Percentiles rank a stretch among this genome's conserved stretches.
Evolutionary conservation across 2,329 filamentous ascomycete genomes (phyloP).

Genomic region (Lachnellula occidentalis): DNA sequence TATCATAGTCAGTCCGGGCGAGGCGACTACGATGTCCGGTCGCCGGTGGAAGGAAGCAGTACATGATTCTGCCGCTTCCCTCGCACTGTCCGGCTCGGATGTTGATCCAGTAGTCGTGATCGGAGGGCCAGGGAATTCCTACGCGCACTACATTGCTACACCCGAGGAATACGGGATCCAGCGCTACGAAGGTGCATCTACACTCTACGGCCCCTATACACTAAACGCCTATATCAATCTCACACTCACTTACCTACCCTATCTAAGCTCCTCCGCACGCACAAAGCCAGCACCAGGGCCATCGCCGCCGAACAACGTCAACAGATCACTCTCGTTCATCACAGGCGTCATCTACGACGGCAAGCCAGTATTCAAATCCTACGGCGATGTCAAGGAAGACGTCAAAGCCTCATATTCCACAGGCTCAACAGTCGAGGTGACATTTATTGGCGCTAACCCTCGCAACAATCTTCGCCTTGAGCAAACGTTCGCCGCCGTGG

Average conservation of each 20-base stretch:
- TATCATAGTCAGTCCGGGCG: conserved; percentile 78
- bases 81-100: conserved; percentile 27
- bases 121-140: conserved; percentile 85
- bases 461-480: conserved; percentile 80
- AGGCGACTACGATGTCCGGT: conserved; percentile 89
- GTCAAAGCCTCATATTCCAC: conserved; percentile 48
- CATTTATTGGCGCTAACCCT: conserved; percentile 83
- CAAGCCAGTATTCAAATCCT: conserved; percentile 58
- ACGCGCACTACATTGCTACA: conserved; percentile 72
- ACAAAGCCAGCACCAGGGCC: conserved; percentile 46
- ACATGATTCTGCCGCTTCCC: conserved; percentile 43
- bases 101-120: conserved; percentile 70
- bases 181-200: conserved; percentile 92
- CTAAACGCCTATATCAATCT: conserved; percentile 84
- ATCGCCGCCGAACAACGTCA: conserved; percentile 73
- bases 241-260: conserved; percentile 65
- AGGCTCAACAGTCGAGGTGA: conserved; percentile 58
- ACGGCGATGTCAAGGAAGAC: conserved; percentile 61
- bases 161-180: conserved; percentile 78
- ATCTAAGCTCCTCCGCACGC: conserved; percentile 49
- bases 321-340: conserved; percentile 74
- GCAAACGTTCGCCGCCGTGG: conserved; percentile 71
- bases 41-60: conserved; percentile 78
- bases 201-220: conserved; percentile 77
- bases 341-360: conserved; percentile 70